A percentile compares a stretch with the other conserved stretches of the same genome.
These are phyloP conservation scores for Pulveroboletus sp. DNA, from an alignment of 768 basidiomycete species.

Conservation along the genomic window DNA sequence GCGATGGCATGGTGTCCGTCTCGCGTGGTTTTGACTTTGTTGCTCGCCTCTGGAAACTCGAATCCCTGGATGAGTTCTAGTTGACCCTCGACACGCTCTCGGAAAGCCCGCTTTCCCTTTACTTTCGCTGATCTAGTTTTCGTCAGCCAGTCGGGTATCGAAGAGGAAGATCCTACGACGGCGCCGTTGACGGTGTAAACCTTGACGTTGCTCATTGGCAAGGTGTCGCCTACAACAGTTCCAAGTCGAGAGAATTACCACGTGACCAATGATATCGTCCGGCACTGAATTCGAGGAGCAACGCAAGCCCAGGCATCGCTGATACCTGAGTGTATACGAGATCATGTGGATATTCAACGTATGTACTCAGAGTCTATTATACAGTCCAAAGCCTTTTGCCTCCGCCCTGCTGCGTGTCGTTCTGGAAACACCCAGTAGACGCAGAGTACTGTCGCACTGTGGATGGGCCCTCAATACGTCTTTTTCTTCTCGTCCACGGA, in stretches of 20 bases:
- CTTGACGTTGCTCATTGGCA: conserved; percentile 47
- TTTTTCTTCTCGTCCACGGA: conserved; percentile 99
- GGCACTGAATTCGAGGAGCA: too few species aligned
- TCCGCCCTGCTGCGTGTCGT: neutral
- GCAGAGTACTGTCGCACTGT: neutral
- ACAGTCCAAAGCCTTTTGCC: conserved; percentile 8
- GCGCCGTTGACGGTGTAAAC: conserved; percentile 97
- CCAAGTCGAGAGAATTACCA: neutral
- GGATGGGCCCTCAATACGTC: conserved; percentile 51
- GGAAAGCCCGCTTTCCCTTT: conserved; percentile 52
- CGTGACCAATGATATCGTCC: conserved; percentile 15
- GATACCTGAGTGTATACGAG: conserved; percentile 4
- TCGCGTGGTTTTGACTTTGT: conserved; percentile 81
- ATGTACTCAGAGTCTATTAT: conserved; percentile 16
- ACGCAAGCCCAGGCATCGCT: too few species aligned
- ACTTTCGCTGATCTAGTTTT: conserved; percentile 58
- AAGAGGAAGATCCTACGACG: conserved; percentile 78
- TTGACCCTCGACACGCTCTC: conserved; percentile 76
- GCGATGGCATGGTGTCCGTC: conserved; percentile 93
- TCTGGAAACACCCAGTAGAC: neutral
- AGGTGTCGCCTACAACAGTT: neutral
- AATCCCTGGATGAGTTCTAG: conserved; percentile 94
- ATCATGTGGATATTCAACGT: conserved; percentile 12
- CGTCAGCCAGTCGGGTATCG: conserved; percentile 92
- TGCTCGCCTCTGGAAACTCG: conserved; percentile 95